Conservation (phyloP, 148 eudicot species). For the Bassia scoparia region DNA sequence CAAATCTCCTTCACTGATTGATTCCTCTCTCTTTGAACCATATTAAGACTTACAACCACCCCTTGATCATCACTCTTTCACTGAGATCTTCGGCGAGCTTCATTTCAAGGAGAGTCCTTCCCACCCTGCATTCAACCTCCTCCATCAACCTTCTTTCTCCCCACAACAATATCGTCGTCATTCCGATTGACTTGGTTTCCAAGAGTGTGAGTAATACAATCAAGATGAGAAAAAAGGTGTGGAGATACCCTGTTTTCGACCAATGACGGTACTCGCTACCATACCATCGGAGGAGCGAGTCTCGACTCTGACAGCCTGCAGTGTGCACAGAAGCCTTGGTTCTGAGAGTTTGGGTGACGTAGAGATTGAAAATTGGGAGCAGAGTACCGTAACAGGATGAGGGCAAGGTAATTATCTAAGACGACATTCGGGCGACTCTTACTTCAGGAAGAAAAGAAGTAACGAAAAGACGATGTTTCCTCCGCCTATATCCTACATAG, state of each 20-base stretch:
- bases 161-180: background rate
- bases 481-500: slow-evolving; percentile 82
- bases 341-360: slow-evolving; percentile 69
- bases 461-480: slow-evolving; percentile 41
- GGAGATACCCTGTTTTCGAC: slow-evolving; percentile 4
- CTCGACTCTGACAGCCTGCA: slow-evolving; percentile 60
- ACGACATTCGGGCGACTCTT: slow-evolving; percentile 19
- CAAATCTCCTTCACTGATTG: slow-evolving; percentile 29
- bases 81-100: slow-evolving; percentile 63
- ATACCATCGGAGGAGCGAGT: slow-evolving; percentile 41
- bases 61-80: slow-evolving; percentile 48
- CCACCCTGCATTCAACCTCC: background rate
- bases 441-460: slow-evolving; percentile 35
- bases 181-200: background rate
- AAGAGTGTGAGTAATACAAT: background rate
- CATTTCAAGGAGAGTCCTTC: slow-evolving; percentile 43
- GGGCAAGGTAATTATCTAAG: slow-evolving; percentile 18
- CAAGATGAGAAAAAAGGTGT: slow-evolving; percentile 18
- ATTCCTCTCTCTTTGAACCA: slow-evolving; percentile 56
- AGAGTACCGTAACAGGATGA: background rate
- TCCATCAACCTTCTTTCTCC: slow-evolving; percentile 22
- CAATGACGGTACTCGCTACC: slow-evolving; percentile 10
- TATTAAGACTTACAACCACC: slow-evolving; percentile 33
- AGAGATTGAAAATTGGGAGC: slow-evolving; percentile 35
- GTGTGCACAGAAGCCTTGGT: slow-evolving; percentile 86